Evolutionary conservation across 306 rosid genomes (phyloP).

Genomic region (Boehmeria nivea): DNA sequence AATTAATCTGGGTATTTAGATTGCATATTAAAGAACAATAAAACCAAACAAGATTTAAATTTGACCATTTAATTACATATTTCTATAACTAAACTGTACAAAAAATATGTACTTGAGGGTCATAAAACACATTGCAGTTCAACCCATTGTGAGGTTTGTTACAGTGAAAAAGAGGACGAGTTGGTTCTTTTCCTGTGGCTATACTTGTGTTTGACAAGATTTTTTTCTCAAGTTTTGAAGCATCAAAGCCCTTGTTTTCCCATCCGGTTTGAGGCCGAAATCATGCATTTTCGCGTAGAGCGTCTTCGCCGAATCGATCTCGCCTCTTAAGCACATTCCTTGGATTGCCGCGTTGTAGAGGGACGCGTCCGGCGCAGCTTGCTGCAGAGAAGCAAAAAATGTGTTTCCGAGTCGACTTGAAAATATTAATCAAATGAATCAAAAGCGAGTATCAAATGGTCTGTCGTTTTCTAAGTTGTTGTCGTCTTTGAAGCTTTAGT

Average conservation of each 20-base stretch:
- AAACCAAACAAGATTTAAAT: too few relatives aligned
- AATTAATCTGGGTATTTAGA: too few relatives aligned
- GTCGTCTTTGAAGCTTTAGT: too few relatives aligned
- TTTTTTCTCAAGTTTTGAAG: conserved; percentile 41
- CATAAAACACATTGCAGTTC: too few relatives aligned
- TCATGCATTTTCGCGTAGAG: conserved; percentile 54
- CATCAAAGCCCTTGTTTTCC: conserved; percentile 70
- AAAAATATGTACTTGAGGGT: not conserved
- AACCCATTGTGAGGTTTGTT: conserved; percentile 4
- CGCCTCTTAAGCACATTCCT: conserved; percentile 68
- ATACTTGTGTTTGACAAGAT: conserved; percentile 4
- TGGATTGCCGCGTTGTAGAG: conserved; percentile 73
- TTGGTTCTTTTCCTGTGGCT: conserved; percentile 20
- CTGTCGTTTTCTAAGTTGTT: too few relatives aligned
- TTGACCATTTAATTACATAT: too few relatives aligned
- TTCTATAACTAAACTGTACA: not conserved
- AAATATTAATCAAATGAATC: too few relatives aligned
- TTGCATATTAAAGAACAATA: too few relatives aligned
- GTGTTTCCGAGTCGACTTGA: too few relatives aligned
- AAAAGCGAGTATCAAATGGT: too few relatives aligned
- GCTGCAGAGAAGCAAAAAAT: conserved; percentile 34
- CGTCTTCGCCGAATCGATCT: conserved; percentile 48
- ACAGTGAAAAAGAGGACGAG: not conserved
- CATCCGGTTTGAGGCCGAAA: conserved; percentile 52
- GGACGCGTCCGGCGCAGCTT: conserved; percentile 39